Conservation (phyloP, 352 stramenopile species). For the Elongisporangium senticosum region DNA sequence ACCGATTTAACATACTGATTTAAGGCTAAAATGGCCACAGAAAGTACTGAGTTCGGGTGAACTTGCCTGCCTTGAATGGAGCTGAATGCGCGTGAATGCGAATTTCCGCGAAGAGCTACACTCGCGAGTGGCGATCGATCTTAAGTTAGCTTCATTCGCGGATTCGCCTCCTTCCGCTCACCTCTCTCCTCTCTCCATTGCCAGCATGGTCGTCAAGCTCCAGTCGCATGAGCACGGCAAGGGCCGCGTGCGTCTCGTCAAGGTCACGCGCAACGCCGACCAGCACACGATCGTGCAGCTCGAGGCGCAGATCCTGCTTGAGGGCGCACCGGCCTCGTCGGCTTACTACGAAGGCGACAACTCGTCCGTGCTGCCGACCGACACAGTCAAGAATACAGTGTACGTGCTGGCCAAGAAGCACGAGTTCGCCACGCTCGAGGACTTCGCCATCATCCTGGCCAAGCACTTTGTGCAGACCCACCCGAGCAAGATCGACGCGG, state of each 20-base stretch:
- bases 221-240: constrained; percentile 79
- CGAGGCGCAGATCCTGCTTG: constrained; percentile 77
- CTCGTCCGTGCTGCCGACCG: constrained; percentile 74
- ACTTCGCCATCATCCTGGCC: constrained; percentile 82
- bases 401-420: constrained; percentile 86
- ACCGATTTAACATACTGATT: neutral
- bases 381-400: constrained; percentile 90
- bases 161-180: constrained; percentile 28
- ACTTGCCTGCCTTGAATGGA: neutral
- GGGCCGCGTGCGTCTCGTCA: constrained; percentile 81
- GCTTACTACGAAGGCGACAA: constrained; percentile 87
- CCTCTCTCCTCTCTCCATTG: constrained; percentile 1
- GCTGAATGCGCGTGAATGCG: neutral
- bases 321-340: constrained; percentile 63
- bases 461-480: constrained; percentile 86
- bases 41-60: neutral
- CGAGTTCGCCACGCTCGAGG: constrained; percentile 82
- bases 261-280: constrained; percentile 71
- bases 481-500: constrained; percentile 59
- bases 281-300: constrained; percentile 80
- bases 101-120: neutral
- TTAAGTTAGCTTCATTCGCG: constrained; percentile 13
- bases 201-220: constrained; percentile 67
- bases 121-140: no score
- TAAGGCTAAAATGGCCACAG: neutral